phyloP scores from a whole-genome alignment of 305 asterid species.

The Solanum hybrid region DNA sequence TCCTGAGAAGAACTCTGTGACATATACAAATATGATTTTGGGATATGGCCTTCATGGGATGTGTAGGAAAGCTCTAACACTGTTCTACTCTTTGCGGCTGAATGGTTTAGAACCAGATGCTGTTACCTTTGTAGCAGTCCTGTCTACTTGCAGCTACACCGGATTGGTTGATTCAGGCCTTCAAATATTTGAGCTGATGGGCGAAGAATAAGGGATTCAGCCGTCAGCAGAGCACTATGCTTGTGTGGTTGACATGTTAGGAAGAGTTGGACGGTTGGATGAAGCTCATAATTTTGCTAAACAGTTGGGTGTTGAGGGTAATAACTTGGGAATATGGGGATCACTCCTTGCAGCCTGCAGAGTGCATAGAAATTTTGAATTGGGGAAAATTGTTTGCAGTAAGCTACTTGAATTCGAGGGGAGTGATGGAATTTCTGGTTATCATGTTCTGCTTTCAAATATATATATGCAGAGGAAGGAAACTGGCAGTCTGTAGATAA shows the following conservation, averaged over 20 bases:
- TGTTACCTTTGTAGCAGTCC: slow-evolving; percentile 48
- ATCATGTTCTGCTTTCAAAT: slow-evolving; percentile 76
- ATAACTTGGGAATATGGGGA: slow-evolving; percentile 67
- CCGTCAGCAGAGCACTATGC: slow-evolving; percentile 66
- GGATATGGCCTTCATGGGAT: slow-evolving; percentile 89
- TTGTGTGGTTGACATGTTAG: slow-evolving; percentile 78
- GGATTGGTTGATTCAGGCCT: slow-evolving; percentile 66
- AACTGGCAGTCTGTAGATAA: slow-evolving; percentile 61
- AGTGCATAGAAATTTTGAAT: slow-evolving; percentile 51
- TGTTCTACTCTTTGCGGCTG: slow-evolving; percentile 45
- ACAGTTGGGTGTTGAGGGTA: slow-evolving; percentile 45
- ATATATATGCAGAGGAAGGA: slow-evolving; percentile 78
- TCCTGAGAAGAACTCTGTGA: slow-evolving; percentile 55
- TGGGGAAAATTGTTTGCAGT: slow-evolving; percentile 67
- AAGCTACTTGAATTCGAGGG: slow-evolving; percentile 56
- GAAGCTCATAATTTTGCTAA: slow-evolving; percentile 66
- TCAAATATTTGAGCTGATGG: slow-evolving; percentile 55
- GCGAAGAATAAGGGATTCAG: slow-evolving; percentile 35
- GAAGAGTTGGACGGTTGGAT: slow-evolving; percentile 72
- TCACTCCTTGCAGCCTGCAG: slow-evolving; percentile 78
- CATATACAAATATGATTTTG: slow-evolving; percentile 75
- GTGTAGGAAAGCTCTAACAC: slow-evolving; percentile 54
- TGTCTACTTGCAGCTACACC: slow-evolving; percentile 71
- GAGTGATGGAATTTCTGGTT: slow-evolving; percentile 37
- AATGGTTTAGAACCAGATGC: slow-evolving; percentile 39